A percentile compares a stretch with the other conserved stretches of the same genome.
phyloP scores from a whole-genome alignment of 2,329 filamentous ascomycete genomes.

The Chaetomium sp. region DNA sequence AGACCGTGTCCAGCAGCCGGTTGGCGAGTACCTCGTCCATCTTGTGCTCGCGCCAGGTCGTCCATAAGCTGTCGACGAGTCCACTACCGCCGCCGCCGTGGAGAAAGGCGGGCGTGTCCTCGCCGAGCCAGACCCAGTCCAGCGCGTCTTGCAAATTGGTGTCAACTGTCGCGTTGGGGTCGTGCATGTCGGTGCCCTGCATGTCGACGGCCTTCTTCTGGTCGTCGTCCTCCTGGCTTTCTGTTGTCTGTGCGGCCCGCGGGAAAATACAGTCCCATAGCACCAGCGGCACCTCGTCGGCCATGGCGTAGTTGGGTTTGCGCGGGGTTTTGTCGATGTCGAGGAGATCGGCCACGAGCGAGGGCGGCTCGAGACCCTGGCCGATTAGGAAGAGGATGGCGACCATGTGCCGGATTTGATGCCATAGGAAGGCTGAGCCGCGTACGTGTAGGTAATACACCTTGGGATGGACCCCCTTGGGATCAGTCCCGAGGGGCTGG shows the following conservation, averaged over 20 bases:
- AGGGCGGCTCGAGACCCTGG: conserved; percentile 74
- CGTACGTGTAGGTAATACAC: conserved; percentile 85
- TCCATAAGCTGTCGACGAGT: conserved; percentile 72
- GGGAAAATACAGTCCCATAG: conserved; percentile 96
- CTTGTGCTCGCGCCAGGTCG: conserved; percentile 73
- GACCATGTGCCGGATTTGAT: conserved; percentile 96
- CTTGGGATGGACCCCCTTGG: conserved; percentile 42
- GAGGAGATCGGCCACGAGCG: conserved; percentile 66
- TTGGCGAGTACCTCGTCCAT: conserved; percentile 83
- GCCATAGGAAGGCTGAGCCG: conserved; percentile 93
- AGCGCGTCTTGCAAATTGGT: conserved; percentile 48
- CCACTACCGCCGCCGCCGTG: conserved; percentile 58
- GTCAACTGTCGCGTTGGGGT: conserved; percentile 26
- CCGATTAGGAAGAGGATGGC: conserved; percentile 85
- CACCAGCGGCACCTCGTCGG: conserved; percentile 80
- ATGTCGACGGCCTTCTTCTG: background rate
- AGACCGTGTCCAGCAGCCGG: conserved; percentile 60
- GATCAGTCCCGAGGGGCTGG: conserved; percentile 27
- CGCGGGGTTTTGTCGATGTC: conserved; percentile 64
- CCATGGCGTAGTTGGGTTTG: conserved; percentile 86
- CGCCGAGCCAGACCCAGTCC: conserved; percentile 73
- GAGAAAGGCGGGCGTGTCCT: conserved; percentile 52
- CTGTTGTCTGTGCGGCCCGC: too few relatives aligned
- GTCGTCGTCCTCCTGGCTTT: conserved; percentile 27
- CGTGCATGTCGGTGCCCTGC: conserved; percentile 24